Base-by-base conservation (phyloP, 805 yeast species). In the Hanseniaspora osmophila region DNA sequence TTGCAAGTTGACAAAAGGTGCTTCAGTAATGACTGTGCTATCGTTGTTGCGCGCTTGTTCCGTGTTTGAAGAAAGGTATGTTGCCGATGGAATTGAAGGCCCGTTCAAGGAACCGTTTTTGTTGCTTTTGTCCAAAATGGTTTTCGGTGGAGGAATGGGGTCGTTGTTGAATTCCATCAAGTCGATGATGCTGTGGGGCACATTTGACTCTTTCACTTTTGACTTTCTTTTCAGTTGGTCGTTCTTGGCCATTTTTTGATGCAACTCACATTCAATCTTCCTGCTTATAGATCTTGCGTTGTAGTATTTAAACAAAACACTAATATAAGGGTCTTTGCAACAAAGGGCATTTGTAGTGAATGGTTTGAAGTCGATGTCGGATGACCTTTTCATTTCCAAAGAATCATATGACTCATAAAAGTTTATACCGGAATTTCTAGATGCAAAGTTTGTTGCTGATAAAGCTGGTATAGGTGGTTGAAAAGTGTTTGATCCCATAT, bases 161-260 rank as follows among this genome's bases (percentile, higher is more conserved):
- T 46, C 48, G 12, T 46, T 44, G 22, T 46, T 46, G 5, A 46
- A 42, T 19, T 46, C 43, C 11, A 46, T 46, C 38, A 46, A n/a
- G 22, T 42, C 48, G 5, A 46, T 22, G n/a, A 46, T 41, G 10
- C 45, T 42, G 12, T 46, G 45, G 2, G 48, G 22, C 11, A 46
- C 42, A 30, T 46, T 46, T 10, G 45, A 38, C 10, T 46, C 45
- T 19, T 41, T 40, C 1, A 42, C 48, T 30, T 44, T 42, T 2
- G 45, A 41, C 13, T n/a, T 10, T 46, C 48, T 19, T 37, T 33
- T 2, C 43, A 41, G 29, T 44, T 39, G 2, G 42, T 45, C 27
- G n/a, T 27, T 30, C 41, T 46, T 15, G 42, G 27, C 12, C 43
- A 41, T 17, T n/a, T 37, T 37, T n/a, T 17, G 6, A 42, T 39